Percentiles rank a stretch among this genome's conserved stretches.
These are phyloP conservation scores for Boletus bicolor DNA, from an alignment of 768 basidiomycete genomes.

Conservation along the genomic window DNA sequence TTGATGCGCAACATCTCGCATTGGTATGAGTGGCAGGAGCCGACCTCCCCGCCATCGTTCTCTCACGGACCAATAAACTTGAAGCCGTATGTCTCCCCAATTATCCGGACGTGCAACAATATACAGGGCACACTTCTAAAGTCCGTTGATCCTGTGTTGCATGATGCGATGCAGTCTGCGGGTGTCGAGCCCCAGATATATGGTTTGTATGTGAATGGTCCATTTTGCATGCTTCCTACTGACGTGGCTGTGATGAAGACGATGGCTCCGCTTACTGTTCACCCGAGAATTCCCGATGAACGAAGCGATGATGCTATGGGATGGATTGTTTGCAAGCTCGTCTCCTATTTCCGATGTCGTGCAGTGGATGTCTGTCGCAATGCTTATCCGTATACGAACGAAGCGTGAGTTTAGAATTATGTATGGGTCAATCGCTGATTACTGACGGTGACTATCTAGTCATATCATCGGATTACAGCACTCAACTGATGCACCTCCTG, in stretches of 20 bases:
- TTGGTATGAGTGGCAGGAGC: conserved; percentile 77
- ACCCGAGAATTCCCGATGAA: conserved; percentile 85
- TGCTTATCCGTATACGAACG: conserved; percentile 93
- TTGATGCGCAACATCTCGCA: conserved; percentile 77
- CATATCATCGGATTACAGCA: conserved; percentile 82
- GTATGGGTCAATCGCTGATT: neutral
- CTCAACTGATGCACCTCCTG: conserved; percentile 77
- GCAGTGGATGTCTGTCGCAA: conserved; percentile 87
- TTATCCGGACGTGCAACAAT: conserved; percentile 76
- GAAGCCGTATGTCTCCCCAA: conserved; percentile 75
- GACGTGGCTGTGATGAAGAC: conserved; percentile 43
- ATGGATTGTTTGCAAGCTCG: conserved; percentile 84
- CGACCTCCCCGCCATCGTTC: conserved; percentile 26
- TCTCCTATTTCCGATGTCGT: conserved; percentile 72
- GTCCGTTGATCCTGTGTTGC: conserved; percentile 75
- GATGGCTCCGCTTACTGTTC: conserved; percentile 92
- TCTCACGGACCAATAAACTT: conserved; percentile 43
- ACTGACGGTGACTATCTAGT: conserved; percentile 46
- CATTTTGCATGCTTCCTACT: conserved; percentile 9
- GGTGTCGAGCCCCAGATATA: conserved; percentile 97
- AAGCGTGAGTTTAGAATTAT: conserved; percentile 53
- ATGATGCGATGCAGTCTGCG: conserved; percentile 67
- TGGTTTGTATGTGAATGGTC: conserved; percentile 67
- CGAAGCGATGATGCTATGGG: conserved; percentile 90
- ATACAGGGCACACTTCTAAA: conserved; percentile 75